A percentile compares a stretch with the other conserved stretches of the same genome.
phyloP scores from a whole-genome alignment of 148 eudicot species.

The Pouteria glomerata region DNA sequence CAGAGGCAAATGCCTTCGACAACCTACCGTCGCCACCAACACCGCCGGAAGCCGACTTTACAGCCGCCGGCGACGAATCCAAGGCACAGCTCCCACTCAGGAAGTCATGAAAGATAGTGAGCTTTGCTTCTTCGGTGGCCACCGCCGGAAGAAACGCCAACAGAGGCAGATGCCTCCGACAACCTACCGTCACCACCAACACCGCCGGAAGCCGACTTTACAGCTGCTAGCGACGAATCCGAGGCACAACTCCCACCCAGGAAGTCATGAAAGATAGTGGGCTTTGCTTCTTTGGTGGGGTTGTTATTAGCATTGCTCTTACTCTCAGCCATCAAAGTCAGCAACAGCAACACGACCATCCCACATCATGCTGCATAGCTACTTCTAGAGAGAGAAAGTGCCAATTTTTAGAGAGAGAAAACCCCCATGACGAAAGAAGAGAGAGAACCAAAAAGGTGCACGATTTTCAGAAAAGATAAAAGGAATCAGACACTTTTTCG shows the following conservation, averaged over 20 bases:
- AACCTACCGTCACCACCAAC: constrained; percentile 14
- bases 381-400: neutral
- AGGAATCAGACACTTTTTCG: neutral
- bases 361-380: constrained; percentile 8
- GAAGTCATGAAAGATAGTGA: constrained; percentile 57
- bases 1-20: constrained; percentile 30
- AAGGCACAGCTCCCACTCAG: constrained; percentile 30
- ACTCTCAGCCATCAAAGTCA: constrained; percentile 31
- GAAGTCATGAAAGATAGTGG: constrained; percentile 57
- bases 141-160: constrained; percentile 29
- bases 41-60: constrained; percentile 3
- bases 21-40: constrained; percentile 13
- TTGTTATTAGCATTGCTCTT: constrained; percentile 18
- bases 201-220: constrained; percentile 3
- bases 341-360: constrained; percentile 19
- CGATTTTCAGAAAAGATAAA: constrained; percentile 32
- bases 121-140: constrained; percentile 29
- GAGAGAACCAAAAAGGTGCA: constrained; percentile 21
- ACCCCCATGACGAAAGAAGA: neutral
- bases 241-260: constrained; percentile 31
- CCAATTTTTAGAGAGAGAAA: neutral
- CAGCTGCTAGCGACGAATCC: constrained; percentile 25
- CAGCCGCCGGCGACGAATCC: constrained; percentile 25
- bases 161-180: constrained; percentile 31
- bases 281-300: constrained; percentile 27